Conservation (phyloP, 192 early-diverging fungal genomes). For the Ramicandelaber brevisporus region DNA sequence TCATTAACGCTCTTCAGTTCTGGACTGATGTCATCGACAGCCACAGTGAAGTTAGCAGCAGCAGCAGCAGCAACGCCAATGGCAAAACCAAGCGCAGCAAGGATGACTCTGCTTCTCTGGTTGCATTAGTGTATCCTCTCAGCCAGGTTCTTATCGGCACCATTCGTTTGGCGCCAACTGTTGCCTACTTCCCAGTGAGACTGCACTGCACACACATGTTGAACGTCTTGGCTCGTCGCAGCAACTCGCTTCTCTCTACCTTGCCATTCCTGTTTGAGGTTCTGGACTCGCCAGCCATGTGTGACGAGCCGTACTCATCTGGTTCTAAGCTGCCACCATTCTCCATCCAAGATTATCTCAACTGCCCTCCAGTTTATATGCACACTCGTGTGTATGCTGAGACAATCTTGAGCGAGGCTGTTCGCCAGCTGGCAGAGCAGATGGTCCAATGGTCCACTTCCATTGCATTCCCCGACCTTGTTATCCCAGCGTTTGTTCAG, state of each 20-base stretch:
- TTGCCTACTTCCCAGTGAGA: slow-evolving; percentile 77
- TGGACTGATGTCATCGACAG: slow-evolving; percentile 70
- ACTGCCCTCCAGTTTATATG: slow-evolving; percentile 57
- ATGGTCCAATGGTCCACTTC: slow-evolving; percentile 44
- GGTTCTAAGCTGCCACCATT: slow-evolving; percentile 66
- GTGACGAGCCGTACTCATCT: slow-evolving; percentile 33
- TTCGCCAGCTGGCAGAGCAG: slow-evolving; percentile 44
- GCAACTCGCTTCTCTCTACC: slow-evolving; percentile 56
- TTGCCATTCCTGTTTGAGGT: slow-evolving; percentile 70
- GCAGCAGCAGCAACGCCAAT: no score
- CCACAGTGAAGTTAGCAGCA: no score
- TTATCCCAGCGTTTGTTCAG: slow-evolving; percentile 62
- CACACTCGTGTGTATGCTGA: slow-evolving; percentile 62
- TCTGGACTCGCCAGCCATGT: slow-evolving; percentile 44
- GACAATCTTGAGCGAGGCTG: slow-evolving; percentile 55
- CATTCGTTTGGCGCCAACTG: slow-evolving; percentile 56
- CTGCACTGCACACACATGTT: slow-evolving; percentile 59
- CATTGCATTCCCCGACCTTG: slow-evolving; percentile 88
- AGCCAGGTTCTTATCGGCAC: slow-evolving; percentile 51
- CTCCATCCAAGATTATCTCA: slow-evolving; percentile 49
- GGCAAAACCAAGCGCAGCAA: no score
- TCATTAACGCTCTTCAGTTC: slow-evolving; percentile 69
- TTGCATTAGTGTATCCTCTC: slow-evolving; percentile 68
- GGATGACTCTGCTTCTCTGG: slow-evolving; percentile 25
- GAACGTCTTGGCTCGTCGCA: slow-evolving; percentile 33